Conservation (phyloP, 1,284 basidiomycete species). For the Melampsora abietis-canadensis region DNA sequence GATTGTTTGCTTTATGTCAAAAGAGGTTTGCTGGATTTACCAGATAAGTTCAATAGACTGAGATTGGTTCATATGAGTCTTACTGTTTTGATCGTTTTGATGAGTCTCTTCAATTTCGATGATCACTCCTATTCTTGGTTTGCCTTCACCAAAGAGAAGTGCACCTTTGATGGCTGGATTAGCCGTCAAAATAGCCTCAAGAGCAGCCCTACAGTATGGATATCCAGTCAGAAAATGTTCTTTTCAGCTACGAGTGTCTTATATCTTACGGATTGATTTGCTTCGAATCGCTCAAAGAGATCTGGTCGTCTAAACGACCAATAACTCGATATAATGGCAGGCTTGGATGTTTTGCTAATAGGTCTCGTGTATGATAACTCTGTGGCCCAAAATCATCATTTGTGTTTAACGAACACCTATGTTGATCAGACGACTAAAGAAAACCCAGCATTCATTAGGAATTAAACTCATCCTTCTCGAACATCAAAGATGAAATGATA, state of each 20-base stretch:
- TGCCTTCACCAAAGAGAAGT: conserved; percentile 9
- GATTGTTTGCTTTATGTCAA: too few relatives aligned
- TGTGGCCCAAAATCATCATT: neutral
- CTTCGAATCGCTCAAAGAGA: neutral
- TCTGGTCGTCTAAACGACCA: conserved; percentile 10
- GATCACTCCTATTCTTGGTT: conserved; percentile 9
- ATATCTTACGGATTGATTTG: conserved; percentile 8
- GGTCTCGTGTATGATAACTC: conserved; percentile 2
- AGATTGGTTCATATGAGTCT: neutral
- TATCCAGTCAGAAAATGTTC: neutral
- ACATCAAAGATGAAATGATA: too few relatives aligned
- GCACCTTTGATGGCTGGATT: neutral
- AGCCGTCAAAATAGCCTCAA: neutral
- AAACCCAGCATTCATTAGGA: too few relatives aligned
- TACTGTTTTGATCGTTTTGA: neutral
- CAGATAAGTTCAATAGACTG: neutral
- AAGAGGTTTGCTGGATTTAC: neutral
- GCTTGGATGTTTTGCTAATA: conserved; percentile 5
- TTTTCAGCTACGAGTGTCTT: neutral
- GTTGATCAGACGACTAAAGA: neutral
- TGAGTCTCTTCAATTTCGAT: neutral
- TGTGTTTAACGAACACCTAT: neutral
- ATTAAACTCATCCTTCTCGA: too few relatives aligned
- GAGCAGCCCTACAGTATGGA: neutral
- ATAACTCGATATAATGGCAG: neutral